phyloP scores from a whole-genome alignment of 2,329 filamentous ascomycete species.

The Fusarium pseudocircinatum region DNA sequence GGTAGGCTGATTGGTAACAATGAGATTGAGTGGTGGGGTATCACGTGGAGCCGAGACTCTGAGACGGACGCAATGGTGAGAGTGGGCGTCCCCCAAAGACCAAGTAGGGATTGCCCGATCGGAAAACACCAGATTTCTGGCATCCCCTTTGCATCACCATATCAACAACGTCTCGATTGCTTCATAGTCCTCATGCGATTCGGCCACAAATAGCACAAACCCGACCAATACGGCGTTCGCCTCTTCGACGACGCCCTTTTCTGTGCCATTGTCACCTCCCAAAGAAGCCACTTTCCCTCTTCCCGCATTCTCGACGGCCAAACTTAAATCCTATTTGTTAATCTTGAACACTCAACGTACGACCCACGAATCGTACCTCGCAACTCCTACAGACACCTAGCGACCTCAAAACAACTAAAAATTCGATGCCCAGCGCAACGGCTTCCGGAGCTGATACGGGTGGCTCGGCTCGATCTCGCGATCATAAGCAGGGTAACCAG shows the following conservation, averaged over 20 bases:
- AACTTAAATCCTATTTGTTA: conserved; percentile 8
- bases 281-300: conserved; percentile 39
- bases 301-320: conserved; percentile 15
- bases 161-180: conserved; percentile 4
- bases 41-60: conserved; percentile 34
- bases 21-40: conserved; percentile 17
- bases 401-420: background rate
- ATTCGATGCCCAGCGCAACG: conserved; percentile 57
- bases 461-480: conserved; percentile 60
- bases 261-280: background rate
- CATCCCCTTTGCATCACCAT: conserved; percentile 30
- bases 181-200: conserved; percentile 19
- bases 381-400: background rate
- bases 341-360: background rate
- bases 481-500: conserved; percentile 81
- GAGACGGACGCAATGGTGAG: conserved; percentile 22
- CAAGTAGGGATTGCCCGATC: conserved; percentile 32
- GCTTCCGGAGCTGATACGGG: conserved; percentile 64
- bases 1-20: conserved; percentile 5
- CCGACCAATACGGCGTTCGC: background rate
- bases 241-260: background rate
- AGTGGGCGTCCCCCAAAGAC: conserved; percentile 22
- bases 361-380: conserved; percentile 2
- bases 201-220: background rate
- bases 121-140: conserved; percentile 37